phyloP scores from a whole-genome alignment of 2,329 filamentous ascomycete species.

The Fusarium sp. region DNA sequence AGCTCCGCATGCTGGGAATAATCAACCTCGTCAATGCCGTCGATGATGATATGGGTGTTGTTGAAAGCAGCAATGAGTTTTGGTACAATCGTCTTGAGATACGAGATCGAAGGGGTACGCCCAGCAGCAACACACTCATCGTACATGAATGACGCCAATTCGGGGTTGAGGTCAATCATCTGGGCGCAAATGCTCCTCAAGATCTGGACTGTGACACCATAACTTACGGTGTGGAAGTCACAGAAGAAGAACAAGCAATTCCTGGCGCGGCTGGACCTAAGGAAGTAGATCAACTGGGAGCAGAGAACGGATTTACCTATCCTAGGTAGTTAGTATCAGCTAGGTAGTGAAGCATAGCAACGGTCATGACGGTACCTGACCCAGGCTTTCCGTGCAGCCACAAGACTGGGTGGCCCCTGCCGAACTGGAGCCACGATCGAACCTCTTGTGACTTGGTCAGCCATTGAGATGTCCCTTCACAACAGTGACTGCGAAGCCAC shows the following conservation, averaged over 20 bases:
- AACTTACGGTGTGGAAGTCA: constrained; percentile 1
- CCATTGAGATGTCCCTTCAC: constrained; percentile 9
- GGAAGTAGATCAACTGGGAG: constrained; percentile 10
- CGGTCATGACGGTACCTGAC: background rate
- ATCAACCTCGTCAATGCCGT: constrained; percentile 2
- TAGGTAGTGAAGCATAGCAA: background rate
- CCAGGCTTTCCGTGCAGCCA: constrained; percentile 22
- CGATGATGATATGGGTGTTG: constrained; percentile 1
- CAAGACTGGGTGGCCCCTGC: constrained; percentile 1
- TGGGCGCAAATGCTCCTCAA: background rate
- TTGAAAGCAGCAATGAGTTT: background rate
- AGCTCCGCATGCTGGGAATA: background rate
- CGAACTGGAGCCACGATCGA: constrained; percentile 10
- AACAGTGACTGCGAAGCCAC: constrained; percentile 1
- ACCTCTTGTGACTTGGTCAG: constrained; percentile 5
- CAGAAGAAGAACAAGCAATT: constrained; percentile 14
- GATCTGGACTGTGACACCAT: background rate
- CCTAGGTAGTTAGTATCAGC: background rate
- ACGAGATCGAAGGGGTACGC: background rate
- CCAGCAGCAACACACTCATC: constrained; percentile 7
- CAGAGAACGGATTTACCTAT: constrained; percentile 21
- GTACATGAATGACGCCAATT: constrained; percentile 1
- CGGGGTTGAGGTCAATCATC: background rate
- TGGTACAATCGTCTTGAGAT: background rate
- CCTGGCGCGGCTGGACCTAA: background rate